Base-by-base conservation (phyloP, 305 asterid genomes). In the Fraxinus dipetala region DNA sequence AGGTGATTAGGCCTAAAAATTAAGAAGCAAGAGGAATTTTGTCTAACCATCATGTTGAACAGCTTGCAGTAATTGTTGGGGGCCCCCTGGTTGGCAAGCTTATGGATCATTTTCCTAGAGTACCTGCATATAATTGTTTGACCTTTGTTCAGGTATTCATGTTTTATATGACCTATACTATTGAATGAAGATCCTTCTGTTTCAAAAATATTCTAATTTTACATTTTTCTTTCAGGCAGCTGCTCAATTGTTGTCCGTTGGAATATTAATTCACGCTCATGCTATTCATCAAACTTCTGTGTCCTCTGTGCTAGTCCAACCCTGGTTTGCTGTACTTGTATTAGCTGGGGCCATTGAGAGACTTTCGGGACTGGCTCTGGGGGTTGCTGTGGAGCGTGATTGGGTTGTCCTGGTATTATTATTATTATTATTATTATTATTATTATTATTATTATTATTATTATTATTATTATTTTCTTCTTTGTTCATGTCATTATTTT, bases 301-400 rank as follows among this genome's bases (percentile, higher is more conserved):
- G 70, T 87, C 97, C 79, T 87, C 92, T 82, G 85, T 91, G 63
- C 91, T 93, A 86, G 86, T 89, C 84, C 92, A 87, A 82, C 98
- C 99, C 80, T 94, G 99, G 97, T 95, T 94, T 92, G 61, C 82
- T 84, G 87, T 89, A 79, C 97, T 94, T 85, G 94, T 91, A 67
- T 80, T 92, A 79, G 93, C 94, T 74, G 94, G 93, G 85, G 97
- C 98, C 63, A 89, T 88, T 84, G 97, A 94, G 89, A 94, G 97
- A 87, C 94, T 95, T 83, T 91, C 95, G 83, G 98, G 99, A 54
- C 86, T 95, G 86, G 95, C 96, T 83, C 87, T 92, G 83, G 99
- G 99, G 80, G 98, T 95, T 84, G 96, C 98, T n/a, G 88, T 88
- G 89, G 97, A 95, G 89, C 99, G 99, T 84, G 99, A 95, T 87